Evolutionary conservation across 495 filamentous ascomycete species (phyloP).

Genomic region (Durotheca rogersii): DNA sequence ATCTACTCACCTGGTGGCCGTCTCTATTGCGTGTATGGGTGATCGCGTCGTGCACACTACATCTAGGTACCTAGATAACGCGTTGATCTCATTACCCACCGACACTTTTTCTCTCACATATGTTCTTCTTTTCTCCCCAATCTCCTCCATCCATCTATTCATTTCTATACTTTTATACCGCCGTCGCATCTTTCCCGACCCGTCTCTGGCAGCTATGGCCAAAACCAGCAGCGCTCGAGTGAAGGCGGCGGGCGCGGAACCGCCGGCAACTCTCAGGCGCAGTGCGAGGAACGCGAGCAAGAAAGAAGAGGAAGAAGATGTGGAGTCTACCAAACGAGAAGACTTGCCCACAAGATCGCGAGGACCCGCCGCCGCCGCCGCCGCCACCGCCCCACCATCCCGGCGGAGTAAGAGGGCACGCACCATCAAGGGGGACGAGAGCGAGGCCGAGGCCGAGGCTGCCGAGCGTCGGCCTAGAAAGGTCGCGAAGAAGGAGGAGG

Average conservation of each 20-base stretch:
- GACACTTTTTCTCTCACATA: too few relatives aligned
- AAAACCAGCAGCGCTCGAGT: background rate
- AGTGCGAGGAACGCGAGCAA: slow-evolving; percentile 16
- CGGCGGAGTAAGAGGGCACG: slow-evolving; percentile 9
- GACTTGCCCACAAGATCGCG: background rate
- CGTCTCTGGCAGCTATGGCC: slow-evolving; percentile 11
- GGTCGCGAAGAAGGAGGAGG: slow-evolving; percentile 5
- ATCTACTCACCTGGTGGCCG: too few relatives aligned
- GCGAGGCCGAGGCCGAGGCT: background rate
- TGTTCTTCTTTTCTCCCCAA: too few relatives aligned
- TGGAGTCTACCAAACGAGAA: slow-evolving; percentile 11
- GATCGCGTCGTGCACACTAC: too few relatives aligned
- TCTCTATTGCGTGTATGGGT: too few relatives aligned
- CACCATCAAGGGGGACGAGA: slow-evolving; percentile 5
- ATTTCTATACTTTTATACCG: background rate
- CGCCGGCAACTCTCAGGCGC: slow-evolving; percentile 12
- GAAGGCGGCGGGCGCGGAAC: slow-evolving; percentile 1
- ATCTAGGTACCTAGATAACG: too few relatives aligned
- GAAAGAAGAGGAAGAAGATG: slow-evolving; percentile 5
- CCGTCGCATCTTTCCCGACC: background rate
- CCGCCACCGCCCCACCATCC: background rate
- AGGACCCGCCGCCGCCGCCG: background rate
- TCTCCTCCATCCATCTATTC: too few relatives aligned
- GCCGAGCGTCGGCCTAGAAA: slow-evolving; percentile 4
- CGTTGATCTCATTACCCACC: too few relatives aligned